Percentiles rank a stretch among this genome's conserved stretches.
Evolutionary conservation across 75 land plant species (phyloP).

Genomic region (Cupressus sempervirens): DNA sequence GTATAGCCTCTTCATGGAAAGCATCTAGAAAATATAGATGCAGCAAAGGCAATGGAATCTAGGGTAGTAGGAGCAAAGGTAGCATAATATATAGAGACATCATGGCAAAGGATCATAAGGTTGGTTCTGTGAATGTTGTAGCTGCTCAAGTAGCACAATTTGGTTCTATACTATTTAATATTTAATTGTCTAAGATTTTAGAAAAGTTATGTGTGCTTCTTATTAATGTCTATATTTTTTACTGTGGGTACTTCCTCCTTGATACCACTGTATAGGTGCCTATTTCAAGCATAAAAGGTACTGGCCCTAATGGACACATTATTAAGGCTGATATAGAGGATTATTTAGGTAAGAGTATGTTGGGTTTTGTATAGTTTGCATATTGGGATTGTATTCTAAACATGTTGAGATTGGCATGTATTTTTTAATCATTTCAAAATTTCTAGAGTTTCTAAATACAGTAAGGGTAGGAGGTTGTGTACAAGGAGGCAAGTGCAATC

Average conservation of each 20-base stretch:
- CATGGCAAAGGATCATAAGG: conserved; percentile 87
- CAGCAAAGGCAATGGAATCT: too few species aligned
- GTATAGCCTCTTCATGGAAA: too few species aligned
- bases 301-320: conserved; percentile 93
- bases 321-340: conserved; percentile 97
- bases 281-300: conserved; percentile 87
- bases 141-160: neutral
- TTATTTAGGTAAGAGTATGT: conserved; percentile 47
- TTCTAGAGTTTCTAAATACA: neutral
- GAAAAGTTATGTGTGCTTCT: conserved; percentile 1
- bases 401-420: neutral
- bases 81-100: too few species aligned
- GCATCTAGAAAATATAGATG: too few species aligned
- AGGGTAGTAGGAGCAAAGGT: too few species aligned
- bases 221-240: neutral
- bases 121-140: conserved; percentile 17
- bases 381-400: neutral
- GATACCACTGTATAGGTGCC: conserved; percentile 46
- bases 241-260: neutral
- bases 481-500: too few species aligned
- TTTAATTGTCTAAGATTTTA: neutral
- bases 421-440: neutral
- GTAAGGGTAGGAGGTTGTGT: too few species aligned
- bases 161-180: neutral
- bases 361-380: neutral